Conservation (phyloP, 2,329 filamentous ascomycete genomes). For the Ophiostoma triangulosporum region DNA sequence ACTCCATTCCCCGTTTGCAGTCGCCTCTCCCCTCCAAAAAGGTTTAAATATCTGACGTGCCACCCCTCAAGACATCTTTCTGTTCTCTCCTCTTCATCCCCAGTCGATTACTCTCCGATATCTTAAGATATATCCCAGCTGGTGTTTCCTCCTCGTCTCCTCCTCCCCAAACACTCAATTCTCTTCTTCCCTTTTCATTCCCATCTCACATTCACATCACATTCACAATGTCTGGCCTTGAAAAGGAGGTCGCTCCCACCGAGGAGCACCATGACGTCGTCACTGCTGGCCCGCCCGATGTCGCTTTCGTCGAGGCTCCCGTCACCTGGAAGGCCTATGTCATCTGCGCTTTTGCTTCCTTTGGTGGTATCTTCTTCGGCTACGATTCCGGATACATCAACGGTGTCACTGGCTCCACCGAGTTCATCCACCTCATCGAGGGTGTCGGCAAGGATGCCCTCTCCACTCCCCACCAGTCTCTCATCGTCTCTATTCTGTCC, state of each 20-base stretch:
- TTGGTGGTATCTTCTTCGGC: conserved; percentile 64
- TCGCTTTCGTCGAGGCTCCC: conserved; percentile 51
- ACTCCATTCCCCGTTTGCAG: not conserved
- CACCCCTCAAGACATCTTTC: conserved; percentile 1
- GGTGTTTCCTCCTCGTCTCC: not conserved
- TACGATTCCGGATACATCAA: conserved; percentile 69
- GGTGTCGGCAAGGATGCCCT: conserved; percentile 24
- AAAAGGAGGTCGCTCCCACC: conserved; percentile 8
- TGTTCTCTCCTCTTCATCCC: not conserved
- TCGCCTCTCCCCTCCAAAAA: not conserved
- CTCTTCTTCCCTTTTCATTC: not conserved
- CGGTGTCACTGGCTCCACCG: conserved; percentile 40
- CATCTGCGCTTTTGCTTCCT: conserved; percentile 57
- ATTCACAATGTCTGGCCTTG: conserved; percentile 8
- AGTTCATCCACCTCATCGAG: conserved; percentile 40
- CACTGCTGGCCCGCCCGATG: conserved; percentile 23
- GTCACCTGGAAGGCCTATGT: conserved; percentile 56
- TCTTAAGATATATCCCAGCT: conserved; percentile 3
- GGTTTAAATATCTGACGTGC: conserved; percentile 10
- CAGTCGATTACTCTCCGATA: conserved; percentile 4
- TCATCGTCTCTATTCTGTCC: conserved; percentile 65
- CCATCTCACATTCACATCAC: not conserved
- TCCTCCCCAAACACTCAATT: not conserved
- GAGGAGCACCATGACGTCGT: conserved; percentile 5
- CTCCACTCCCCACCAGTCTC: conserved; percentile 31